Evolutionary conservation across 2,329 filamentous ascomycete genomes (phyloP), one percentile per base, ranked within the genome.

Genomic region (Fusarium pseudonygamai): DNA sequence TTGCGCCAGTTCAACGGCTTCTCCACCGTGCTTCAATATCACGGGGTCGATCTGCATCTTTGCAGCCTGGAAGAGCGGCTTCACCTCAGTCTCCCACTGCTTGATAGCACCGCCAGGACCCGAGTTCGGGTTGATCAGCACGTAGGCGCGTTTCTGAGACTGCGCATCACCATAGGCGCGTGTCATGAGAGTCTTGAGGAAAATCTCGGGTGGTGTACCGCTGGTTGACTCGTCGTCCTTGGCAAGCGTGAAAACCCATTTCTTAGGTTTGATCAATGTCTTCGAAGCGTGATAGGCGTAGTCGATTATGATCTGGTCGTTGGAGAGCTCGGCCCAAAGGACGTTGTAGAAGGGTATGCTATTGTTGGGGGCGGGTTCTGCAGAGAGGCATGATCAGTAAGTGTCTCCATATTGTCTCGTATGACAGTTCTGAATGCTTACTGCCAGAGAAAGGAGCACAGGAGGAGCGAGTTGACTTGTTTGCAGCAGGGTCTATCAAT

Each of bases 91-190:
- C 64, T 91, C 84, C 88, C 95, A 98, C 72, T 91, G 87, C 79
- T 90, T 93, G 69, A 89, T 84, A 3, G 95, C 96, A 46, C 83
- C 84, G 45, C 96, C 96, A 46, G 94, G 93, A 0, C 96, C 96
- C 20, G 95, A 94, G 77, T 95, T 93, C 0, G 96, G 96, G 81
- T 99, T 99, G 70, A 99, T 88, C 47, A 98, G 85, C 18, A 98
- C 91, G 81, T 96, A 97, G 71, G 96, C 91, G 52, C 94, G 90
- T 82, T 95, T 96, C 65, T 87, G 88, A 60, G 87, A 88, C 77
- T 92, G 90, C 4, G 93, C 88, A 13, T 84, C 62, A 85, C 92
- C 84, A 78, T 97, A 98, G 30, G 95, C 90, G 52, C 87, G 87
- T 40, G 90, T 84, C 26, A 97, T 80, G 39, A 98, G 86, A 59